A percentile compares a stretch with the other conserved stretches of the same genome.
Evolutionary conservation across 192 early-diverging fungal species (phyloP).

Genomic region (Coemansia reversa): DNA sequence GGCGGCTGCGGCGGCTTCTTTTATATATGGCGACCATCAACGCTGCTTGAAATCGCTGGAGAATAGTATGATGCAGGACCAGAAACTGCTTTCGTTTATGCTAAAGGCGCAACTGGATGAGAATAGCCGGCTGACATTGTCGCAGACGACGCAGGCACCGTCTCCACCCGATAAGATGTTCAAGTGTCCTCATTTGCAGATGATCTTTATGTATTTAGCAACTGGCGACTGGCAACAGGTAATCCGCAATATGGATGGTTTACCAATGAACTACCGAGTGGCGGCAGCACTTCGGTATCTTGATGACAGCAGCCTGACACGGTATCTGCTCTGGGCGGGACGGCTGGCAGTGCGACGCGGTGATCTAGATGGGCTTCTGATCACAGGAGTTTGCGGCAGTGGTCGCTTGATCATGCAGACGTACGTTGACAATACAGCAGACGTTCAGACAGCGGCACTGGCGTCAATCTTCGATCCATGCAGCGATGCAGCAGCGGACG

Average conservation of each 20-base stretch:
- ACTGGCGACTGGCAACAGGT: conserved; percentile 80
- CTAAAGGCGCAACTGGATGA: conserved; percentile 36
- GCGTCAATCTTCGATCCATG: conserved; percentile 59
- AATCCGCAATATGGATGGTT: conserved; percentile 62
- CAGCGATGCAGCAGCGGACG: conserved; percentile 11
- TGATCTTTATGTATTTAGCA: conserved; percentile 86
- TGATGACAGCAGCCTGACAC: conserved; percentile 70
- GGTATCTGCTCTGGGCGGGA: conserved; percentile 58
- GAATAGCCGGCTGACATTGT: conserved; percentile 62
- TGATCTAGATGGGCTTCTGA: conserved; percentile 74
- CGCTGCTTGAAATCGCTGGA: conserved; percentile 67
- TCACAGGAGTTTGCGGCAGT: conserved; percentile 74
- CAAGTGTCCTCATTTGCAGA: conserved; percentile 69
- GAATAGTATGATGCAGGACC: conserved; percentile 37
- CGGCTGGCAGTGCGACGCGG: conserved; percentile 62
- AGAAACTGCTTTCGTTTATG: conserved; percentile 80
- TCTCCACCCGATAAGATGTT: conserved; percentile 41
- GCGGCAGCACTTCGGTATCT: conserved; percentile 84
- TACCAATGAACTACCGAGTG: conserved; percentile 76
- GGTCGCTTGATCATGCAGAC: conserved; percentile 74
- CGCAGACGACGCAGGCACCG: conserved; percentile 3
- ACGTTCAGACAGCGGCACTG: conserved; percentile 87
- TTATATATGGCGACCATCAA: conserved; percentile 78
- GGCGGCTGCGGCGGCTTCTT: conserved; percentile 82
- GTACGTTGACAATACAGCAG: conserved; percentile 82